Percentiles rank a stretch among this genome's conserved stretches.
These are phyloP conservation scores for Leucosporidium scottii DNA, from an alignment of 768 basidiomycete genomes.

Conservation along the genomic window DNA sequence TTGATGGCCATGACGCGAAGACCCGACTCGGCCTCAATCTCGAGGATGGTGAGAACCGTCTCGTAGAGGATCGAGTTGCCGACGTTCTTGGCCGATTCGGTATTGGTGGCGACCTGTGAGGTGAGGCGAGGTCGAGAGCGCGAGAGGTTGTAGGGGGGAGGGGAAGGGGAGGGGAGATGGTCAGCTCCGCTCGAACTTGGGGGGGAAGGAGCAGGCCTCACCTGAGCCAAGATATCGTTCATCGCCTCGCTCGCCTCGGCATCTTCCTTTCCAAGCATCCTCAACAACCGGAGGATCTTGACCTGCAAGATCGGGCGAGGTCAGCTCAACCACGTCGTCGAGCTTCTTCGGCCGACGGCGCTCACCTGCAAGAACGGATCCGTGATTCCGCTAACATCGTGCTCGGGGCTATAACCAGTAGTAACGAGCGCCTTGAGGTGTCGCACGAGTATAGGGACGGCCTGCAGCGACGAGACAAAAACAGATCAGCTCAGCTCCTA, in stretches of 20 bases:
- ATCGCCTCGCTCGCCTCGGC: slow-evolving; percentile 83
- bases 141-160: not conserved
- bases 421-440: slow-evolving; percentile 91
- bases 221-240: slow-evolving; percentile 98
- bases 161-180: not conserved
- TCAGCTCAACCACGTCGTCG: not conserved
- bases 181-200: slow-evolving; percentile 3
- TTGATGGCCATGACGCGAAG: slow-evolving; percentile 99
- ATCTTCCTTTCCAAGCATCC: slow-evolving; percentile 80
- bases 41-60: slow-evolving; percentile 88
- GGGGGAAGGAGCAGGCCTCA: too few relatives aligned
- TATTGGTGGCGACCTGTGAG: slow-evolving; percentile 90
- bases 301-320: slow-evolving; percentile 52
- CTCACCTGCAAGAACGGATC: slow-evolving; percentile 78
- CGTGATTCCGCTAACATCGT: slow-evolving; percentile 98
- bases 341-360: too few relatives aligned
- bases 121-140: not conserved
- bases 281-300: slow-evolving; percentile 80
- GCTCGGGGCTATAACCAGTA: slow-evolving; percentile 95
- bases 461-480: slow-evolving; percentile 47
- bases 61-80: slow-evolving; percentile 97
- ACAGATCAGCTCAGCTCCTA: slow-evolving; percentile 16
- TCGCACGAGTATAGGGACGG: slow-evolving; percentile 84
- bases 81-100: slow-evolving; percentile 94
- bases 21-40: slow-evolving; percentile 93